Evolutionary conservation across 768 basidiomycete species (phyloP), one percentile per base, ranked within the genome.

Genomic region (Paxillus ammoniavirescens): DNA sequence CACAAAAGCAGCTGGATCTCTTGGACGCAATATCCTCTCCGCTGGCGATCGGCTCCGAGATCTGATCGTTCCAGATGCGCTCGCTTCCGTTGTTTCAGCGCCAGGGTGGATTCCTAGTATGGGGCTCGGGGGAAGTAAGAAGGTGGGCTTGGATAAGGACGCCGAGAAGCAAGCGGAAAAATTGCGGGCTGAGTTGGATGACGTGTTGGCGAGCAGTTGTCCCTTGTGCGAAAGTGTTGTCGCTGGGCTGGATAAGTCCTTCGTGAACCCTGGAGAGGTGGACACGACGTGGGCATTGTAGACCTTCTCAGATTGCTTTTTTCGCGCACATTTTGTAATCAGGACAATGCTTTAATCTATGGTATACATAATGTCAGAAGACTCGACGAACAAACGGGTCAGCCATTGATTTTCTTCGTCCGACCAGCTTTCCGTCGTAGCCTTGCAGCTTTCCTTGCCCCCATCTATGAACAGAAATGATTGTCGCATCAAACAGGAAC

Each of bases 161-260:
- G 78, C 75, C 36, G 80, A 79, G 54, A 83, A 79, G 65, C 85
- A 83, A 68, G 73, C 77, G 44, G 91, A 92, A 71, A 85, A 81
- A 67, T 62, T 97, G 67, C 77, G 90, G 60, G 78, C 78, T 40
- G 93, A 98, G 73, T 68, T 99, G 65, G 97, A 99, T 61, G 90
- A 93, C 49, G 68, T 98, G 55, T 75, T 99, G 38, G 88, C 94
- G 15, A 86, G 88, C 60, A 91, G 80, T 54, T 98, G 97, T 73
- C 94, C 95, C 30, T 72, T 98, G 53, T 99, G 97, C 69, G 97
- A 98, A 66, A 87, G 87, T 57, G 89, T 94, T 15, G 80, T 97
- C 42, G 84, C 78, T 5, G 87, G 89, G 5, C 70, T 98, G 61
- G 95, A 98, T 67, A 87, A 84, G 67, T 86, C 92, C 12, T 98